Evolutionary conservation across 257 asterid genomes (phyloP).

Genomic region (Salvia miltiorrhiza): DNA sequence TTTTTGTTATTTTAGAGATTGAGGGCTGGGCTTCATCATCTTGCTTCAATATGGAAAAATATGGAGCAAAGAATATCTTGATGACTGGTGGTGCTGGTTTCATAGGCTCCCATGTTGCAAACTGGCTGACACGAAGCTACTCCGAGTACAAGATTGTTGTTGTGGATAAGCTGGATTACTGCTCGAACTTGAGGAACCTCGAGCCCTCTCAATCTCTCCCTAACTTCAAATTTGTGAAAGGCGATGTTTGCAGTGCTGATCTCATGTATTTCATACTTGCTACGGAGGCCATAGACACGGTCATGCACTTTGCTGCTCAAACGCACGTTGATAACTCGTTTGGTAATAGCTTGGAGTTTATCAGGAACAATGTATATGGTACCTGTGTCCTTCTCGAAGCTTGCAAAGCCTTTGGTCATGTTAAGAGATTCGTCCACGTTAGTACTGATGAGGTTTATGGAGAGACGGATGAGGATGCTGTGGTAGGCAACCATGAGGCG

Average conservation of each 20-base stretch:
- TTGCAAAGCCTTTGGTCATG: conserved; percentile 34
- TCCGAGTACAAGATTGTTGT: conserved; percentile 41
- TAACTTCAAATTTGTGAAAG: conserved; percentile 43
- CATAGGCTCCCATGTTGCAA: conserved; percentile 45
- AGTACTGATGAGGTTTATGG: conserved; percentile 58
- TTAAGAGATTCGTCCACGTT: conserved; percentile 44
- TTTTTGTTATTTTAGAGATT: conserved; percentile 1
- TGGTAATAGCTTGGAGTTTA: conserved; percentile 42
- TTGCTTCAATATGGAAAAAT: conserved; percentile 30
- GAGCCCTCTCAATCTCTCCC: conserved; percentile 34
- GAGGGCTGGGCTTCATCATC: conserved; percentile 21
- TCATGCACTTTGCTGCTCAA: conserved; percentile 51
- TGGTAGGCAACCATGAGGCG: too few relatives aligned
- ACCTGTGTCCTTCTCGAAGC: conserved; percentile 43
- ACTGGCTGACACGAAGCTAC: conserved; percentile 34
- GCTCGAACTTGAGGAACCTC: conserved; percentile 42
- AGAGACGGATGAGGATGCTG: conserved; percentile 48
- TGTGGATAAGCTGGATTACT: conserved; percentile 47
- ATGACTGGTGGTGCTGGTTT: conserved; percentile 54
- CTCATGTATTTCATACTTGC: conserved; percentile 31
- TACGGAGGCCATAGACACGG: conserved; percentile 42
- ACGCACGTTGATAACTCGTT: conserved; percentile 47
- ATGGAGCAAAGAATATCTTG: conserved; percentile 40
- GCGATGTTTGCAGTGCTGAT: conserved; percentile 41
- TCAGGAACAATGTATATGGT: conserved; percentile 40